Conservation (phyloP, 2,329 filamentous ascomycete genomes). For the Truncatella angustata region DNA sequence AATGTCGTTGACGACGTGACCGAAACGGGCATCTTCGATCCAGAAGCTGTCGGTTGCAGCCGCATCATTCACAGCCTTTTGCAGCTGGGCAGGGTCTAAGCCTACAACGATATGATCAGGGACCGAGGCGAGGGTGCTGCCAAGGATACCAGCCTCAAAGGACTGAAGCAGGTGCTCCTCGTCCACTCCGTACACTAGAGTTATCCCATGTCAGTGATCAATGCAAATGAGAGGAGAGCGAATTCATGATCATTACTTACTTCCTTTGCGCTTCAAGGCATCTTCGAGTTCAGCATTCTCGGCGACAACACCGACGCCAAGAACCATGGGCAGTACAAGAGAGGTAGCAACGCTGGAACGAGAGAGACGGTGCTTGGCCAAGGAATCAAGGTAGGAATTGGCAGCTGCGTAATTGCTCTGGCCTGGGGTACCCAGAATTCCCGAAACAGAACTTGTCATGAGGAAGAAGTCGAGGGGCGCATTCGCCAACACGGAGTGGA, state of each 20-base stretch:
- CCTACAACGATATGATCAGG: too few species aligned
- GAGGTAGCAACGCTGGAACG: constrained; percentile 42
- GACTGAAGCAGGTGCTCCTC: too few species aligned
- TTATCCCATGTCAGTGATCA: too few species aligned
- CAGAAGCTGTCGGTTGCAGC: too few species aligned
- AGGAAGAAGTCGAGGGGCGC: constrained; percentile 47
- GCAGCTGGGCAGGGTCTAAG: too few species aligned
- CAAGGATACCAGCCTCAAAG: too few species aligned
- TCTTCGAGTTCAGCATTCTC: constrained; percentile 40
- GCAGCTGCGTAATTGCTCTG: constrained; percentile 53
- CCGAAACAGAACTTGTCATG: constrained; percentile 47
- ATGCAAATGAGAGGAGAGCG: constrained; percentile 48
- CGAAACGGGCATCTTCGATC: too few species aligned
- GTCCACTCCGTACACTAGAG: too few species aligned
- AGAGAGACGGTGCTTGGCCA: constrained; percentile 37
- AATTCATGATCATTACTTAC: constrained; percentile 20
- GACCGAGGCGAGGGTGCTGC: too few species aligned
- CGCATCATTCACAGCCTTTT: too few species aligned
- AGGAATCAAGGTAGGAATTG: constrained; percentile 44
- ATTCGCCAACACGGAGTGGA: constrained; percentile 43
- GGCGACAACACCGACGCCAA: constrained; percentile 48
- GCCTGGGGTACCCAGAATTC: constrained; percentile 48
- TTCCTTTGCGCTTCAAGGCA: too few species aligned
- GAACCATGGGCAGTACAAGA: constrained; percentile 53
- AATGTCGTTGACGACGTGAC: too few species aligned